Evolutionary conservation across 2,329 filamentous ascomycete genomes (phyloP).

Genomic region (Trichoderma arundinaceum): DNA sequence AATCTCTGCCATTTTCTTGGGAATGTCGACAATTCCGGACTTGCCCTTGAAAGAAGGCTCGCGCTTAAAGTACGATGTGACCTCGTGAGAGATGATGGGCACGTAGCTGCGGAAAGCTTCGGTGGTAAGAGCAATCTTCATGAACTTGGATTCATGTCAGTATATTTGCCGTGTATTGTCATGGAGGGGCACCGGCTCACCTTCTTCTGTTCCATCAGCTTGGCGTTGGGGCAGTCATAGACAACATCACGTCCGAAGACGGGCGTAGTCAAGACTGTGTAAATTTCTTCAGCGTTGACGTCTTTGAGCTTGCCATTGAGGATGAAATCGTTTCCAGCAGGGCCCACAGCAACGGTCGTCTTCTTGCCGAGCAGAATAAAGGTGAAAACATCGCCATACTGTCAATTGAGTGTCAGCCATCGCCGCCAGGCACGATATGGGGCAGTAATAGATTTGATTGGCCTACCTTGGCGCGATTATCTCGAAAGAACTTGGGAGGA

Average conservation of each 20-base stretch:
- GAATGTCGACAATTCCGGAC: conserved; percentile 72
- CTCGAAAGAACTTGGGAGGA: conserved; percentile 84
- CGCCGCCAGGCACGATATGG: not conserved
- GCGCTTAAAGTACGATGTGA: conserved; percentile 73
- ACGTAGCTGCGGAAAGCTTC: conserved; percentile 78
- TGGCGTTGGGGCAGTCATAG: conserved; percentile 88
- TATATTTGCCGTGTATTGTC: not conserved
- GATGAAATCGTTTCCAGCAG: conserved; percentile 87
- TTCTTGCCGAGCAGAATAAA: conserved; percentile 88
- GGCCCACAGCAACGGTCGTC: conserved; percentile 83
- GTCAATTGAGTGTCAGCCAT: conserved; percentile 19
- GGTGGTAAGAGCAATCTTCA: conserved; percentile 79
- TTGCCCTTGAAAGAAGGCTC: conserved; percentile 69
- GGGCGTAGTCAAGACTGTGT: conserved; percentile 74
- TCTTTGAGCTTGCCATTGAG: conserved; percentile 90
- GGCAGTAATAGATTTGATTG: not conserved
- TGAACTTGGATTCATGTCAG: conserved; percentile 60
- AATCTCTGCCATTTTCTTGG: conserved; percentile 79
- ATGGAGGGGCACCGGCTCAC: conserved; percentile 50
- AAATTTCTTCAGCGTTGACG: conserved; percentile 89
- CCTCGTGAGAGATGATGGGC: conserved; percentile 76
- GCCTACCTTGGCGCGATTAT: conserved; percentile 73
- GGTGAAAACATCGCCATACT: conserved; percentile 90
- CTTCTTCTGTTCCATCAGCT: conserved; percentile 97
- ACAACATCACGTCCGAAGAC: conserved; percentile 86